A percentile compares a stretch with the other conserved stretches of the same genome.
Conservation (phyloP, 805 yeast genomes). For the Clavispora vitiphila region DNA sequence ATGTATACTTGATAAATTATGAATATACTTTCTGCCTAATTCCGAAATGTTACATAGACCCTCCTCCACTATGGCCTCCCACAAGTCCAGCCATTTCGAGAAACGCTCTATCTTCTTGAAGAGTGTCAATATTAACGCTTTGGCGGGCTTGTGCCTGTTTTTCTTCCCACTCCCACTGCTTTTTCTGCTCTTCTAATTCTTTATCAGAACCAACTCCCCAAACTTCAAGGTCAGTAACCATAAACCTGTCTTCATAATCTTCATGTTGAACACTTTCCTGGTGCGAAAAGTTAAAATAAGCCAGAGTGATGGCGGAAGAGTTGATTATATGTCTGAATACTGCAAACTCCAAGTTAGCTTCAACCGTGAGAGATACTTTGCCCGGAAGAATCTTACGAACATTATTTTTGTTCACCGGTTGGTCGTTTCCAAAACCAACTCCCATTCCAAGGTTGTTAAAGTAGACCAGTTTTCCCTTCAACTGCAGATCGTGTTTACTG, state of each 20-base stretch:
- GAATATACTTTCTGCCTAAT: neutral
- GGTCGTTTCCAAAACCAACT: constrained; percentile 71
- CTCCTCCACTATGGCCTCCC: constrained; percentile 44
- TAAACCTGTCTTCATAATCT: constrained; percentile 63
- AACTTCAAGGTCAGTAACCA: constrained; percentile 74
- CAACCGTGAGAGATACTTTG: constrained; percentile 73
- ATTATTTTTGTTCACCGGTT: constrained; percentile 51
- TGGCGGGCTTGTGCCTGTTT: constrained; percentile 77
- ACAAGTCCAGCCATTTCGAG: constrained; percentile 75
- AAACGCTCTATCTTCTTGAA: constrained; percentile 80
- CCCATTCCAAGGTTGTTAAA: constrained; percentile 77
- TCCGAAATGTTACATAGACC: constrained; percentile 13
- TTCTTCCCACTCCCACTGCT: constrained; percentile 89
- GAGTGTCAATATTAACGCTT: constrained; percentile 55
- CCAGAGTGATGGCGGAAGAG: constrained; percentile 15
- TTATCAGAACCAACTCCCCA: constrained; percentile 87
- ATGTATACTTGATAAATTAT: neutral
- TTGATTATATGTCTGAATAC: constrained; percentile 65
- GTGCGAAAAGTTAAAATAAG: constrained; percentile 23
- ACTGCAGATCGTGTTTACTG: constrained; percentile 26
- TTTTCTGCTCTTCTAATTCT: constrained; percentile 71
- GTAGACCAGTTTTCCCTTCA: constrained; percentile 43
- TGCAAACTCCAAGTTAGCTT: constrained; percentile 73
- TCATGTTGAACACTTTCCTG: constrained; percentile 12
- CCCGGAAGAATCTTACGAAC: constrained; percentile 56